Conservation (phyloP, 805 yeast species). For the Barnettozyma siamensis region DNA sequence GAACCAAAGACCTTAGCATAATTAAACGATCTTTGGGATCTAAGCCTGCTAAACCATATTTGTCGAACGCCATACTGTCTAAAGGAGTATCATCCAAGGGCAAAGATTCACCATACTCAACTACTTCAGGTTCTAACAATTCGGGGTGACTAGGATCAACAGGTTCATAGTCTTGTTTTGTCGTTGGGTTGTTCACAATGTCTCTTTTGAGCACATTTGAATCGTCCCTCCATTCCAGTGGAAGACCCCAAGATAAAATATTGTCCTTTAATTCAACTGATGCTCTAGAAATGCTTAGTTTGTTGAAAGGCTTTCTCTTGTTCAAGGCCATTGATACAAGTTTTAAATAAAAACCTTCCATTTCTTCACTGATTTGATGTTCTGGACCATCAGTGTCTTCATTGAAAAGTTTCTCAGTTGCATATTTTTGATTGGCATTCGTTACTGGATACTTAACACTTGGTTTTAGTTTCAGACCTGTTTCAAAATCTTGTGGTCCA, state of each 20-base stretch:
- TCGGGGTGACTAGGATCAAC: conserved; percentile 20
- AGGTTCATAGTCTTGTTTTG: conserved; percentile 11
- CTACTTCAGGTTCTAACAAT: conserved; percentile 11
- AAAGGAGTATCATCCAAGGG: conserved; percentile 19
- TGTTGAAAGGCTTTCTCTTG: conserved; percentile 11
- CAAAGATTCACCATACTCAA: conserved; percentile 11
- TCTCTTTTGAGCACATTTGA: conserved; percentile 10
- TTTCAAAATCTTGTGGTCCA: conserved; percentile 24
- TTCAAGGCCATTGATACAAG: conserved; percentile 17
- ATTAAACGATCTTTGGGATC: conserved; percentile 22
- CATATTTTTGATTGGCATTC: conserved; percentile 12
- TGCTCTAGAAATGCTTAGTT: conserved; percentile 10
- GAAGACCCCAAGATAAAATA: conserved; percentile 19
- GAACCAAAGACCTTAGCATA: conserved; percentile 17
- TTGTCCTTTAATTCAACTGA: conserved; percentile 14
- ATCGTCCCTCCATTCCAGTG: conserved; percentile 26
- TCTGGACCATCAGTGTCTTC: conserved; percentile 1
- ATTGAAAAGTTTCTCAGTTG: neutral
- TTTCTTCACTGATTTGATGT: conserved; percentile 12
- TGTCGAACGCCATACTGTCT: conserved; percentile 16
- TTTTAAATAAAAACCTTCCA: conserved; percentile 13
- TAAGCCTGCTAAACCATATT: conserved; percentile 15
- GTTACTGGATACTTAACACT: conserved; percentile 10
- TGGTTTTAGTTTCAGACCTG: conserved; percentile 16
- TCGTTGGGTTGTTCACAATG: neutral